Percentiles rank a stretch among this genome's conserved stretches.
Conservation (phyloP, 345 rosid species). For the Eucalyptus shirleyi region DNA sequence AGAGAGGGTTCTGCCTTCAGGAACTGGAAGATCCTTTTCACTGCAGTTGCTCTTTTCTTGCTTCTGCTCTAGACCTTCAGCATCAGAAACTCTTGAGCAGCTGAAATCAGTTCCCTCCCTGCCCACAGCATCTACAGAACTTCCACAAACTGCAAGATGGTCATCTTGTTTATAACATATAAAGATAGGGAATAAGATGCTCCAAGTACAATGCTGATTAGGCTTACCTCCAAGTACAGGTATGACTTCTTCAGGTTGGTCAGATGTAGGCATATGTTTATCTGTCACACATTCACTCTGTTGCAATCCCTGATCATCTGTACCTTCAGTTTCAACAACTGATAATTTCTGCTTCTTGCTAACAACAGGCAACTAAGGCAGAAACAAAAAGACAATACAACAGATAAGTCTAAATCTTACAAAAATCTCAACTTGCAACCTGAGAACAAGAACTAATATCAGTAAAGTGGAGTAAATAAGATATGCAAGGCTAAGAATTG, state of each 20-base stretch:
- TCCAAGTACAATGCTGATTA: neutral
- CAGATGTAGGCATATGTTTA: neutral
- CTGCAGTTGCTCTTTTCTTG: conserved; percentile 12
- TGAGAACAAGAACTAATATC: neutral
- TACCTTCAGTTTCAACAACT: neutral
- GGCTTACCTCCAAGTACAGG: neutral
- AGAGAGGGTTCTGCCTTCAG: conserved; percentile 1
- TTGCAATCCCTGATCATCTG: conserved; percentile 8
- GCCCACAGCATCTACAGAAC: conserved; percentile 9
- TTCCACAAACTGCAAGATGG: neutral
- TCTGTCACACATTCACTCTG: neutral
- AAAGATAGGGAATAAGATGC: neutral
- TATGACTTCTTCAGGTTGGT: neutral
- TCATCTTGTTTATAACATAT: neutral
- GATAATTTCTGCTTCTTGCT: conserved; percentile 14
- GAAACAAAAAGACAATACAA: neutral
- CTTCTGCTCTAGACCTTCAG: conserved; percentile 5
- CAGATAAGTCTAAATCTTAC: neutral
- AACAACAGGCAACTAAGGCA: conserved; percentile 12
- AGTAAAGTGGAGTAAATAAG: neutral
- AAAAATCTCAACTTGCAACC: neutral
- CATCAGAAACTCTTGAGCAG: conserved; percentile 15
- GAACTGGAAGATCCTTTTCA: neutral
- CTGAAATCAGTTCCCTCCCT: neutral
- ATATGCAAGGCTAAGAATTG: neutral